Evolutionary conservation across 2,329 filamentous ascomycete genomes (phyloP), one percentile per base, ranked within the genome.

Genomic region (Exophiala alcalophila): DNA sequence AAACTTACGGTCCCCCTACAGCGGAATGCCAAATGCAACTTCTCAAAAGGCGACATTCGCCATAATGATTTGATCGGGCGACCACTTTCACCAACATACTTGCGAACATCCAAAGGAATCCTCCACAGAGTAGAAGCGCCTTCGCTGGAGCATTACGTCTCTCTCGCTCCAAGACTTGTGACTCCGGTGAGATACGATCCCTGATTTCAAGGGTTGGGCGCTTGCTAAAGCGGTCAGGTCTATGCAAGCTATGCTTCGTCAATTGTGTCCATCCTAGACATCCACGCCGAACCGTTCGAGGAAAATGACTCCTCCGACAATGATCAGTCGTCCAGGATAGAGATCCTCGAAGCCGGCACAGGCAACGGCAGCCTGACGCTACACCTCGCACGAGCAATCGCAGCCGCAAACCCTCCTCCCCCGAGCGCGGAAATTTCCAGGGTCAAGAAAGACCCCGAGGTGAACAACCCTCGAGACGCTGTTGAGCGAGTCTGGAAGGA

Each of bases 291-390:
- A 2, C 60, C 64, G 4, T 35, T 61, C 4, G 57, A 58, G 6
- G 58, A 59, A 5, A 50, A 50, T 36, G 25, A 55, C 14, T 36
- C 54, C 11, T 16, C 31, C 5, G 14, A 39, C 11, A 30, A 16
- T 14, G 25, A 19, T 15, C 10, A 20, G 3, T 50, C 55, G 25
- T 63, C 69, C 6, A 76, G 73, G 0, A 62, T 90, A 9, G 84
- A 91, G 59, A 85, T 92, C 30, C 80, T 92, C 38, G 87, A 92
- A 64, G 86, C 86, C 32, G 86, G 87, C 11, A 92, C 86, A 3
- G 87, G 86, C n/a, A 85, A 90, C 70, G 87, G 86, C 44, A 81
- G 83, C 23, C 65, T 92, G 44, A 91, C 86, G 0, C 65, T 92
- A 4, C 78, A 90, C 58, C 71, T 92, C 15, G 81, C 85, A 20